Evolutionary conservation across 2,329 filamentous ascomycete species (phyloP).

Genomic region (Raffaelea deltoideospora): DNA sequence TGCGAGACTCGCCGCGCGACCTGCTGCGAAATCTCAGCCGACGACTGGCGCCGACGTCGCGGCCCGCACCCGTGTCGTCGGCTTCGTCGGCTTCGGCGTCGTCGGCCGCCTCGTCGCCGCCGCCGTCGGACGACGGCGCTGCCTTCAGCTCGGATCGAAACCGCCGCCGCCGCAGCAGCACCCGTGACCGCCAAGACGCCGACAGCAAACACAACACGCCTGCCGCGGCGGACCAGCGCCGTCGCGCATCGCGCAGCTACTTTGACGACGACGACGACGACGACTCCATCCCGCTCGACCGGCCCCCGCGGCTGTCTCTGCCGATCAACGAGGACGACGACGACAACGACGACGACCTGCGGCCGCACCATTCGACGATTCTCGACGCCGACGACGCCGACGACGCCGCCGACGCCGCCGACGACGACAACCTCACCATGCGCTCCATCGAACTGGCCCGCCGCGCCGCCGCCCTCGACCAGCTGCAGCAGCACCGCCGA

Average conservation of each 20-base stretch:
- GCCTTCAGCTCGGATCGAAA: neutral
- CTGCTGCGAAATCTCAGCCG: slow-evolving; percentile 38
- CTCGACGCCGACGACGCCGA: slow-evolving; percentile 26
- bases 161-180: neutral
- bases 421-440: slow-evolving; percentile 38
- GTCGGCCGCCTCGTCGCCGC: slow-evolving; percentile 3
- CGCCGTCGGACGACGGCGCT: slow-evolving; percentile 5
- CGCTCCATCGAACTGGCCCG: slow-evolving; percentile 46
- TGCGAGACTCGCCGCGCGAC: slow-evolving; percentile 40
- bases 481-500: slow-evolving; percentile 20
- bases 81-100: slow-evolving; percentile 12
- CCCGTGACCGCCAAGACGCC: slow-evolving; percentile 22
- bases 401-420: no score
- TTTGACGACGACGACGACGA: slow-evolving; percentile 34
- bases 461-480: slow-evolving; percentile 29
- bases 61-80: slow-evolving; percentile 32
- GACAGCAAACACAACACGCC: slow-evolving; percentile 24
- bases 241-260: slow-evolving; percentile 41
- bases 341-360: slow-evolving; percentile 34
- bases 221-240: slow-evolving; percentile 27
- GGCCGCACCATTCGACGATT: slow-evolving; percentile 36
- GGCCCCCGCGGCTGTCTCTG: slow-evolving; percentile 40
- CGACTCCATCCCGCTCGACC: slow-evolving; percentile 31
- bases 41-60: slow-evolving; percentile 33
- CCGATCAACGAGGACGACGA: slow-evolving; percentile 31